A percentile compares a stretch with the other conserved stretches of the same genome.
phyloP scores from a whole-genome alignment of 202 grass and related monocot species.

The Schoenoplectus tabernaemontani region DNA sequence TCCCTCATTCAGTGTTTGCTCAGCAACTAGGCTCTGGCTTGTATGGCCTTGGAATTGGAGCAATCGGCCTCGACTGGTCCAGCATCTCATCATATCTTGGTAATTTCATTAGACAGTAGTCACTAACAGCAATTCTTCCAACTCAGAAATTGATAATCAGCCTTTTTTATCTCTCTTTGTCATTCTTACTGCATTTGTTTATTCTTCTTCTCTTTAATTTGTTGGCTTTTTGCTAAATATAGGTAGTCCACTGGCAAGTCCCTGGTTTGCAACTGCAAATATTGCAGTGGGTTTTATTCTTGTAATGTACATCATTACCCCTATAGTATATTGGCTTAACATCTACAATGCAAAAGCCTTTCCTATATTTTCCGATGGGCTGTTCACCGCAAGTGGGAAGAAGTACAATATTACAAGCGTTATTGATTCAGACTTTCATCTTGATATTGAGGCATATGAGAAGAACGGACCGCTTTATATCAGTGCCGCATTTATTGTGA shows the following conservation, averaged over 20 bases:
- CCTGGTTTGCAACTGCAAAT: constrained; percentile 94
- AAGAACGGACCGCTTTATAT: constrained; percentile 63
- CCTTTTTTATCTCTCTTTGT: too few relatives aligned
- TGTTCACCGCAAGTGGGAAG: constrained; percentile 55
- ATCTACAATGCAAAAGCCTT: constrained; percentile 67
- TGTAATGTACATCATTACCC: constrained; percentile 71
- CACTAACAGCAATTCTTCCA: too few relatives aligned
- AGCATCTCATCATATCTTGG: constrained; percentile 68
- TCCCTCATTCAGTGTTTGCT: constrained; percentile 53
- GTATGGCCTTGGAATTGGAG: constrained; percentile 58
- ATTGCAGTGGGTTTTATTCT: constrained; percentile 67
- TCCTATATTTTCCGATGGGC: constrained; percentile 78
- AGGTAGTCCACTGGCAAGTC: constrained; percentile 85
- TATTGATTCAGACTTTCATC: constrained; percentile 63
- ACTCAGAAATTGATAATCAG: too few relatives aligned
- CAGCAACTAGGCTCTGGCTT: constrained; percentile 85
- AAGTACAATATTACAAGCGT: constrained; percentile 72
- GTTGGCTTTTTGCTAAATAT: background rate
- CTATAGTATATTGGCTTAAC: constrained; percentile 60
- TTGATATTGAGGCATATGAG: constrained; percentile 52
- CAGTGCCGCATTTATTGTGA: constrained; percentile 72
- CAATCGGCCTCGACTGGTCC: constrained; percentile 79
- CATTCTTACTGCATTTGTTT: too few relatives aligned
- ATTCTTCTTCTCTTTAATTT: too few relatives aligned
- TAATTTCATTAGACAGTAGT: too few relatives aligned